Percentiles rank a stretch among this genome's conserved stretches.
Evolutionary conservation across 192 early-diverging fungal genomes (phyloP).

Genomic region (Umbelopsis sp.): DNA sequence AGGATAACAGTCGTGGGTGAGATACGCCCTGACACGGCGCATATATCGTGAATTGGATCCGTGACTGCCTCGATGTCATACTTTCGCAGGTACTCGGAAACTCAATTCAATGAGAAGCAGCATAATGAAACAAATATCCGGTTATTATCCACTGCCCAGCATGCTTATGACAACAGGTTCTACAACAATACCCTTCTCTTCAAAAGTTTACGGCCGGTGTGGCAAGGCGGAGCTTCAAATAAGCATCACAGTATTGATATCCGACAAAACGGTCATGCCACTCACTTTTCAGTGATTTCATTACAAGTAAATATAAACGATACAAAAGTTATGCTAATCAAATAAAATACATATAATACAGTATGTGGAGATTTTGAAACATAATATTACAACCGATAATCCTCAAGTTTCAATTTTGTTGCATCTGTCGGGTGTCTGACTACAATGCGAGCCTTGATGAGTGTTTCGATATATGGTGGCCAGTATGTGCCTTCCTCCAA

Average conservation of each 20-base stretch:
- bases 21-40: neutral
- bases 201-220: too few relatives aligned
- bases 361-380: neutral
- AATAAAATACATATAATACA: neutral
- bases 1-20: neutral
- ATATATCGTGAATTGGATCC: neutral
- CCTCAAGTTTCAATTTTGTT: conserved; percentile 40
- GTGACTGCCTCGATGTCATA: conserved; percentile 6
- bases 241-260: neutral
- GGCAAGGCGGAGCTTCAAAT: neutral
- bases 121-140: too few relatives aligned
- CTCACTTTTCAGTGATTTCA: neutral
- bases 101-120: too few relatives aligned
- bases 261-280: neutral
- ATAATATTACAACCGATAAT: conserved; percentile 37
- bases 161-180: too few relatives aligned
- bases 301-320: neutral
- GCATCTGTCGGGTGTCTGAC: conserved; percentile 51
- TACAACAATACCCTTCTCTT: too few relatives aligned
- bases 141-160: too few relatives aligned
- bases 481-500: conserved; percentile 51
- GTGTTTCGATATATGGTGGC: conserved; percentile 54
- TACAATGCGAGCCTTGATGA: conserved; percentile 55
- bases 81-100: too few relatives aligned
- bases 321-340: neutral